These are phyloP conservation scores for Jasminum sambac DNA, from an alignment of 257 asterid genomes.

Conservation along the genomic window DNA sequence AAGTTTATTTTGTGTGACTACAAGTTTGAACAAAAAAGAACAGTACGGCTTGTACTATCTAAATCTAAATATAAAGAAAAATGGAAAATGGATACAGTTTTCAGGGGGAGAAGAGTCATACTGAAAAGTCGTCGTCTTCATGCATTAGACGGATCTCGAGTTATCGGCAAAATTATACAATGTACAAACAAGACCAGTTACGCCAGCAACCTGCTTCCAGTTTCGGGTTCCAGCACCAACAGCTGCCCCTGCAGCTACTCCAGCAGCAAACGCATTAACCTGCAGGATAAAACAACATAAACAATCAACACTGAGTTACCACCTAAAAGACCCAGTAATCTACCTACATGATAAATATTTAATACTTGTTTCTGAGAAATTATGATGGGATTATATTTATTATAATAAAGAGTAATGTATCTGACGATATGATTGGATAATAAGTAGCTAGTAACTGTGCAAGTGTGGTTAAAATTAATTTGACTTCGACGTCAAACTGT, in stretches of 20 bases:
- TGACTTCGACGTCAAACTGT: too few species aligned
- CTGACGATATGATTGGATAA: too few species aligned
- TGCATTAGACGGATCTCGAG: slow-evolving; percentile 37
- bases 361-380: neutral
- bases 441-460: too few species aligned
- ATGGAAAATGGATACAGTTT: neutral
- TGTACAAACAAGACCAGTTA: slow-evolving; percentile 66
- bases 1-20: neutral
- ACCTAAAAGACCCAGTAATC: neutral
- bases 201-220: slow-evolving; percentile 83
- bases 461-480: too few species aligned
- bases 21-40: neutral
- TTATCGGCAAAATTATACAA: slow-evolving; percentile 45
- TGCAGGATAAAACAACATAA: slow-evolving; percentile 19
- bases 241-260: slow-evolving; percentile 80
- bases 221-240: slow-evolving; percentile 71
- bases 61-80: neutral
- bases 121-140: slow-evolving; percentile 16
- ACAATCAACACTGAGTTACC: slow-evolving; percentile 7
- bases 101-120: neutral
- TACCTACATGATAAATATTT: slow-evolving; percentile 8
- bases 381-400: too few species aligned
- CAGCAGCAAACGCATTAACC: slow-evolving; percentile 75
- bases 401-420: too few species aligned
- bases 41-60: neutral